Evolutionary conservation across 169 alveolate genomes (phyloP), one percentile per base, ranked within the genome.

Genomic region (Fabrea salina): DNA sequence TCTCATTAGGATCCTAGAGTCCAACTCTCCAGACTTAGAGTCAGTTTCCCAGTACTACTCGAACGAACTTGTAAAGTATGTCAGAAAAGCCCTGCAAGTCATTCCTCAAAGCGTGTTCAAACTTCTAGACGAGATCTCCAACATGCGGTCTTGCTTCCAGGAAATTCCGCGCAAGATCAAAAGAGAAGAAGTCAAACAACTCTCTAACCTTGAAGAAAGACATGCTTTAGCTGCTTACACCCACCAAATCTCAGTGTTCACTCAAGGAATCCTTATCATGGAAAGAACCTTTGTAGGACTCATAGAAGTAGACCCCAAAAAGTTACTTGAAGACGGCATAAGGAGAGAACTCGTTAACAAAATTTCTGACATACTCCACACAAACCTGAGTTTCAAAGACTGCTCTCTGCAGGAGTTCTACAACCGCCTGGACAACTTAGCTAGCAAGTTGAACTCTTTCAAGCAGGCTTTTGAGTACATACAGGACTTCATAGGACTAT

Each of bases 261-360:
- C 95, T 39, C 92, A 90, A 84, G 92, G 95, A 35, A 89, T 93
- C 75, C 87, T 87, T 19, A 70, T 85, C 43, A 86, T 93, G 79
- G 97, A 93, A 79, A 88, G 89, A 53, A 76, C 86, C 16, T 82
- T 90, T 32, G 86, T 93, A 84, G 97, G 97, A 35, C 92, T 91
- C 25, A 93, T 93, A 25, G 95, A 93, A 83, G 89, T 93, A 4
- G 93, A 93, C 50, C 97, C 97, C 5, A 90, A 86, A 84, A 92
- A 86, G 41, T 88, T 93, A 13, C 82, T 93, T 76, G 94, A 90
- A 39, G 90, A 93, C 61, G 97, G 97, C 40, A 90, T 93, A 37
- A 86, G 94, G 66, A 86, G 83, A 80, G 93, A 87, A 67, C 74
- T 90, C 41, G 85, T 89, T 11, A 86, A 64, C 51, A 74, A 82